Conservation (phyloP, 345 rosid genomes). For the Salix exigua region DNA sequence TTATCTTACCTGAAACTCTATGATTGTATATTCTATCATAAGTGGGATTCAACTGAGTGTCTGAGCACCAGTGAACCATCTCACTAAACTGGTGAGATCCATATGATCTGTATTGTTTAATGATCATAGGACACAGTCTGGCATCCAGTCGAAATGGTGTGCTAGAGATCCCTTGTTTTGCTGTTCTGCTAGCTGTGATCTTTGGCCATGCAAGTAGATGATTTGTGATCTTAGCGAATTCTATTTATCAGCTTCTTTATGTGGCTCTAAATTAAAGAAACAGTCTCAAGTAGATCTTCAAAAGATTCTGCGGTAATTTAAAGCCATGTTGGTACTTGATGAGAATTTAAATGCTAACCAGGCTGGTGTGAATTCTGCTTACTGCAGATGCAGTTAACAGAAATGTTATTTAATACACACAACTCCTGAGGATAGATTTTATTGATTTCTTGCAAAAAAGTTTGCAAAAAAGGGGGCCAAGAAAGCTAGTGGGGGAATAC, state of each 20-base stretch:
- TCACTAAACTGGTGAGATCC: too few species aligned
- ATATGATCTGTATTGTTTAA: too few species aligned
- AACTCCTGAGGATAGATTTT: neutral
- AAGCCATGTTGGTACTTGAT: neutral
- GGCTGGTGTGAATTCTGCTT: neutral
- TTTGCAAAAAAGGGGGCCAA: neutral
- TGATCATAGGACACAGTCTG: too few species aligned
- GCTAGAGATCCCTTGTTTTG: conserved; percentile 7
- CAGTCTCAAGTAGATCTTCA: conserved; percentile 18
- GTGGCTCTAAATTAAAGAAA: conserved; percentile 21
- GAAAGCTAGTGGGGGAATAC: conserved; percentile 7
- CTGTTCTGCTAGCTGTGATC: conserved; percentile 7
- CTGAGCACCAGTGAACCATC: neutral
- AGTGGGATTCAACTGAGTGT: too few species aligned
- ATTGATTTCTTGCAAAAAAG: neutral
- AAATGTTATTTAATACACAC: neutral
- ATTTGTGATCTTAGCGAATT: conserved; percentile 20
- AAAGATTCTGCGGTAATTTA: neutral
- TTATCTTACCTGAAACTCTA: too few species aligned
- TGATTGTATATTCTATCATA: too few species aligned
- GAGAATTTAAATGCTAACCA: neutral
- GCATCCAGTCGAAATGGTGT: neutral
- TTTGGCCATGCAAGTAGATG: neutral
- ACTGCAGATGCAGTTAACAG: neutral
- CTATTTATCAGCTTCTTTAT: conserved; percentile 1